Evolutionary conservation across 2,329 filamentous ascomycete species (phyloP).

Genomic region (Phyllosticta citribraziliensis): DNA sequence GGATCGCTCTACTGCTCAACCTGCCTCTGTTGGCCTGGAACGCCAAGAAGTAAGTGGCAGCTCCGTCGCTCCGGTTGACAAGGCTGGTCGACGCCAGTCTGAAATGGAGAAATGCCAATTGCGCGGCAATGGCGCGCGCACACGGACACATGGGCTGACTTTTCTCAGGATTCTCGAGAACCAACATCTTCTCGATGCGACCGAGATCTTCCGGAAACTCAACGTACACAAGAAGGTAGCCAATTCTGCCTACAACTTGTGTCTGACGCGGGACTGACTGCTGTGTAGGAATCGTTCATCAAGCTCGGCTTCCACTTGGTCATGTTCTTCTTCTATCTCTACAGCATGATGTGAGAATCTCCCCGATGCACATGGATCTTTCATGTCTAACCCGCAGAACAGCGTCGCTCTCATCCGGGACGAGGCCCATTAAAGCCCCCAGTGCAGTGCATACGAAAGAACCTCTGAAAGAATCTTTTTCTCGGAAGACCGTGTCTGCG

Average conservation of each 20-base stretch:
- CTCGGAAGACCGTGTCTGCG: not conserved
- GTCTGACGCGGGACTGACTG: not conserved
- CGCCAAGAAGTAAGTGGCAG: constrained; percentile 76
- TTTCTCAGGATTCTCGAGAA: constrained; percentile 79
- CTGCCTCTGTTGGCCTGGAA: constrained; percentile 88
- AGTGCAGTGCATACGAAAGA: not conserved
- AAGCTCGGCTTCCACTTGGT: constrained; percentile 97
- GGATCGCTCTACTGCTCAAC: constrained; percentile 87
- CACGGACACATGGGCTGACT: constrained; percentile 23
- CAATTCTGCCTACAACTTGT: not conserved
- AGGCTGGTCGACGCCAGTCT: not conserved
- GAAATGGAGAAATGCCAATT: not conserved
- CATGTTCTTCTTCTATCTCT: constrained; percentile 99
- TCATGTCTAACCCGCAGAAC: constrained; percentile 13
- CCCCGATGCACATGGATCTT: not conserved
- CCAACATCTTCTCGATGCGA: constrained; percentile 91
- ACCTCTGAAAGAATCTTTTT: not conserved
- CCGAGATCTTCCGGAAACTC: constrained; percentile 97
- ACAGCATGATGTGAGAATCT: constrained; percentile 68
- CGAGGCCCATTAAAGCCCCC: constrained; percentile 62
- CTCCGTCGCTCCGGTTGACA: not conserved
- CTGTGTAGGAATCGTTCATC: constrained; percentile 84
- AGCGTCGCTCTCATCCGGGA: constrained; percentile 85
- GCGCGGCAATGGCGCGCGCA: not conserved
- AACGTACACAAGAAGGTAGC: constrained; percentile 96